These are phyloP conservation scores for Phlebiopsis gigantea DNA, from an alignment of 768 basidiomycete species.

Conservation along the genomic window DNA sequence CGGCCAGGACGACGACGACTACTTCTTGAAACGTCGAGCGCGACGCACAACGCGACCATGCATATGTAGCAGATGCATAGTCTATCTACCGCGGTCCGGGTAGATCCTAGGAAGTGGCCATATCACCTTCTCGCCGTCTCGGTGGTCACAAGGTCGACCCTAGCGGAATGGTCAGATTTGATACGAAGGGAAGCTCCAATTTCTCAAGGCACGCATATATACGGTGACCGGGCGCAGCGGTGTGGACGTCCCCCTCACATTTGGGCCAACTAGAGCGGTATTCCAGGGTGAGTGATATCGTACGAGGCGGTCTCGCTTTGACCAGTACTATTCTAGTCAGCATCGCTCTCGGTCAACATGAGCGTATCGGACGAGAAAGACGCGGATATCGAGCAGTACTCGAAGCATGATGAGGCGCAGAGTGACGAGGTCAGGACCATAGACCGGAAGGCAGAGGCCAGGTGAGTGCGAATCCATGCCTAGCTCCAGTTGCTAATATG, in stretches of 20 bases:
- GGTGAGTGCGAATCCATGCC: background rate
- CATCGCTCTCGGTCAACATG: background rate
- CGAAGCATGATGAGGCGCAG: background rate
- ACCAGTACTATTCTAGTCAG: background rate
- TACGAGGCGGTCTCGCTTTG: background rate
- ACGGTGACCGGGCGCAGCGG: background rate
- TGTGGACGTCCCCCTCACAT: background rate
- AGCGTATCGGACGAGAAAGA: background rate
- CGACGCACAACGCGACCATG: too few species aligned
- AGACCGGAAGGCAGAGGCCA: background rate
- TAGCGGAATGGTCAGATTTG: background rate
- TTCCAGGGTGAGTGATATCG: background rate
- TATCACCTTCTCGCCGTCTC: background rate
- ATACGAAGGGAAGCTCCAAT: background rate
- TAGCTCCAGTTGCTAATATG: background rate
- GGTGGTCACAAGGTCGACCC: background rate
- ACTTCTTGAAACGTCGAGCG: too few species aligned
- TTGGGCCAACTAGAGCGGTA: background rate
- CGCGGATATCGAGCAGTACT: background rate
- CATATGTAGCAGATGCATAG: too few species aligned
- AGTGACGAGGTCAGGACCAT: background rate
- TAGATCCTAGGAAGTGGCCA: background rate
- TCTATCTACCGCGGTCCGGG: background rate
- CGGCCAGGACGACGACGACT: too few species aligned
- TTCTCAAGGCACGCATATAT: background rate